Evolutionary conservation across 768 basidiomycete genomes (phyloP), one percentile per base, ranked within the genome.

Genomic region (Suillus bovinus): DNA sequence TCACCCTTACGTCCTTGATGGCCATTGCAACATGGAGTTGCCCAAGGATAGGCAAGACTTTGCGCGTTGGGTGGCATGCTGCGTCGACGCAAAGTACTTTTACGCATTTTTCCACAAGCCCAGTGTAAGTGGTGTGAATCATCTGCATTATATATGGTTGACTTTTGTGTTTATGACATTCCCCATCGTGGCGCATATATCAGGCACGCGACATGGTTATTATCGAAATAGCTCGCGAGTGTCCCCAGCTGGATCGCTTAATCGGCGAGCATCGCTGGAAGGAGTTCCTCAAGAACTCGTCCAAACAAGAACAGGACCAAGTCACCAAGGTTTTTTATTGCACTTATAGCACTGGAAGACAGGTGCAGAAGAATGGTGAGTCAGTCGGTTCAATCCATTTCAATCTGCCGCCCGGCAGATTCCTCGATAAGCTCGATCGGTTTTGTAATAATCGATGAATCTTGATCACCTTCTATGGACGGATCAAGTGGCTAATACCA

Each of bases 201-300:
- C 31, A 81, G 80, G 78, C 82, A 1, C 79, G 76, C 11, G 79
- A 73, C 56, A 80, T 78, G 74, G 74, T 83, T 49, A 77, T 83
- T 56, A 71, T 83, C 62, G 82, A 82, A 50, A 67, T 83, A 31
- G 70, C 63, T 29, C 71, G 77, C 24, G 56, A 68, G 1, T 77
- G 74, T 31, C 55, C 64, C 4, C 54, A 71, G 13, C 75, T 78
- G 66, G 69, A 76, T n/a, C 58, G 61, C 6, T 64, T 82, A 5
- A 75, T 83, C 29, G 82, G 81, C 5, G 72, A 67, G 53, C 81
- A 83, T 64, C 67, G 70, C 22, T 83, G 81, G 81, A 66, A 71
- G 11, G 71, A 79, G 34, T 74, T 83, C 63, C 68, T 83, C 16
- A 53, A 55, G 6, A 64, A 64, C 0, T 78, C 82, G 1, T 63